Evolutionary conservation across 2,329 filamentous ascomycete species (phyloP).

Genomic region (Capronia coronata): DNA sequence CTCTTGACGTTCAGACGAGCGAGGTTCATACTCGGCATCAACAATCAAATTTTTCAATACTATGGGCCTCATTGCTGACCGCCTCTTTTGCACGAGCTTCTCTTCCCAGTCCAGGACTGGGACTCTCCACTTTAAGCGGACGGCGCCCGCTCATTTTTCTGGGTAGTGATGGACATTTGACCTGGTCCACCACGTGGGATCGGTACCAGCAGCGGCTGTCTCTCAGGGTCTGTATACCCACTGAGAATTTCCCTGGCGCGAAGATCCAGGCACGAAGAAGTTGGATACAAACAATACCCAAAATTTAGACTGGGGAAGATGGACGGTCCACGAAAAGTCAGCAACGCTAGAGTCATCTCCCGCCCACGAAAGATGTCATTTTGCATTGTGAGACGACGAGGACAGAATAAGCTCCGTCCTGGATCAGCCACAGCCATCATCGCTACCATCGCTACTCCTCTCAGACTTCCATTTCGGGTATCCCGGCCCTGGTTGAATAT

Average conservation of each 20-base stretch:
- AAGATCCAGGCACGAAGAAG: background rate
- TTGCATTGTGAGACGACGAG: background rate
- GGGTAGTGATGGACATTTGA: background rate
- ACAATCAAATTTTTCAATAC: too few relatives aligned
- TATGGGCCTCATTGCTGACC: background rate
- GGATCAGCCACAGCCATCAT: background rate
- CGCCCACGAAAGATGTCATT: background rate
- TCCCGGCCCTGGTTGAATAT: background rate
- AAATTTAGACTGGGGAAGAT: background rate
- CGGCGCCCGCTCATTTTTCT: background rate
- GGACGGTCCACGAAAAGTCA: background rate
- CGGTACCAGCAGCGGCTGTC: background rate
- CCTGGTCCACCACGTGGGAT: background rate
- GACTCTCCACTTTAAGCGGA: background rate
- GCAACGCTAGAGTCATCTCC: constrained; percentile 1
- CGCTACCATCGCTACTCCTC: background rate
- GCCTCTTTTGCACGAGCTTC: background rate
- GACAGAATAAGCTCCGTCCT: background rate
- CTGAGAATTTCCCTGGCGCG: background rate
- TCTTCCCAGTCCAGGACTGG: background rate
- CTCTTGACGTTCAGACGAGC: too few relatives aligned
- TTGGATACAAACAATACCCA: background rate
- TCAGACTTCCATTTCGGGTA: background rate
- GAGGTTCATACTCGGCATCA: too few relatives aligned
- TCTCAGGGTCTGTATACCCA: background rate